These are phyloP conservation scores for Hydnum rufescens DNA, from an alignment of 768 basidiomycete species.

Conservation along the genomic window DNA sequence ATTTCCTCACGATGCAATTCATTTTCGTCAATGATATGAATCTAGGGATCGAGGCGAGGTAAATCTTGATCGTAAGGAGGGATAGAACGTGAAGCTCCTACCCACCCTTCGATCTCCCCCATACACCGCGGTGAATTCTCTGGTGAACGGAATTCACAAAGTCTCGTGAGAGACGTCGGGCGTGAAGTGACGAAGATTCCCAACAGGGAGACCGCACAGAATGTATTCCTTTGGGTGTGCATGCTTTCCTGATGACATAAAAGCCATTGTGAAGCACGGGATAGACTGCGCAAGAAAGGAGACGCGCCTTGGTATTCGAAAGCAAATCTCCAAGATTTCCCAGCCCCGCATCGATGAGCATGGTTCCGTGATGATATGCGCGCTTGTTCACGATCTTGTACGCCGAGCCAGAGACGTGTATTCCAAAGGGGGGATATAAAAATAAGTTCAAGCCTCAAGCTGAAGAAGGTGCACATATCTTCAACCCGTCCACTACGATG, in stretches of 20 bases:
- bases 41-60: no score
- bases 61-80: no score
- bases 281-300: not conserved
- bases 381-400: constrained; percentile 84
- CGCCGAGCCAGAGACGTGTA: constrained; percentile 87
- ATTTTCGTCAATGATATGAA: no score
- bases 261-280: not conserved
- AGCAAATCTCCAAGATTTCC: constrained; percentile 53
- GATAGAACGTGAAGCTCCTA: not conserved
- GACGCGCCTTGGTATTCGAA: constrained; percentile 38
- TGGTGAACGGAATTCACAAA: constrained; percentile 50
- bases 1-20: no score
- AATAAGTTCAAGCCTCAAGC: not conserved
- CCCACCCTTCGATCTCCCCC: constrained; percentile 7
- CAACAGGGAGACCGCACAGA: constrained; percentile 87
- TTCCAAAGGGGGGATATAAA: constrained; percentile 7
- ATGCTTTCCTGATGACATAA: not conserved
- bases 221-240: constrained; percentile 37
- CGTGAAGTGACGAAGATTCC: constrained; percentile 47
- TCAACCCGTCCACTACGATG: constrained; percentile 61
- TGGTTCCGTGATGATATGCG: constrained; percentile 96
- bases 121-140: constrained; percentile 49
- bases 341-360: constrained; percentile 77
- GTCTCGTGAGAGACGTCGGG: constrained; percentile 36
- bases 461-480: constrained; percentile 43